These are phyloP conservation scores for Cyanophora paradoxa DNA, from an alignment of 78 protist species.

Conservation along the genomic window DNA sequence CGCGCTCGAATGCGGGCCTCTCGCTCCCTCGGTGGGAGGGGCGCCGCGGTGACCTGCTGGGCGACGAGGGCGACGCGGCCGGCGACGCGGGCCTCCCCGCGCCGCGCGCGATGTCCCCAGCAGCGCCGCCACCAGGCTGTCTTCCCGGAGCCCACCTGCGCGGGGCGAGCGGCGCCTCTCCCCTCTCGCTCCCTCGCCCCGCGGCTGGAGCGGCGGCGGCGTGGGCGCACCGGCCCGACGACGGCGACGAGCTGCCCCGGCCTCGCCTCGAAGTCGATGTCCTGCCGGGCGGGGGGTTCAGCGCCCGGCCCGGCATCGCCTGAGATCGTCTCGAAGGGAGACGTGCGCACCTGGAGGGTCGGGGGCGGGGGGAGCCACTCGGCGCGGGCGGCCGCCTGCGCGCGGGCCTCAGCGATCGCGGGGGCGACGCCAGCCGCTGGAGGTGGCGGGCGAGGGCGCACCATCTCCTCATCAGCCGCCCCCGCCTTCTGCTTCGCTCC, in stretches of 20 bases:
- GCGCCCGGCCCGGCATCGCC: neutral
- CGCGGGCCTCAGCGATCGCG: neutral
- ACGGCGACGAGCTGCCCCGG: constrained; percentile 26
- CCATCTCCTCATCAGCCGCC: no score
- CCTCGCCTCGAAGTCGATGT: neutral
- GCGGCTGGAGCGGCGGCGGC: neutral
- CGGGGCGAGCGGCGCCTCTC: no score
- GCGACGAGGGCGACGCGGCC: neutral
- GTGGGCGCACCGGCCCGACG: constrained; percentile 22
- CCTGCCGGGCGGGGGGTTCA: neutral
- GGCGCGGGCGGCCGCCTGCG: neutral
- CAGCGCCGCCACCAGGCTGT: constrained; percentile 48
- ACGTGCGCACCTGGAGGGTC: no score
- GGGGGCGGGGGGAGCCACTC: no score
- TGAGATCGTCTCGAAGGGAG: neutral
- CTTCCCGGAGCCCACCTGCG: constrained; percentile 71
- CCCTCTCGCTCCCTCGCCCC: neutral
- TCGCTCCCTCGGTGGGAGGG: neutral
- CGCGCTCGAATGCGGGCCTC: neutral
- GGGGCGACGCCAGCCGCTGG: neutral
- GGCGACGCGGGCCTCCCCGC: neutral
- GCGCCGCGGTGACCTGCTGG: neutral
- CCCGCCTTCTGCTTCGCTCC: no score
- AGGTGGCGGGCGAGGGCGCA: no score
- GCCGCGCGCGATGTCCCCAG: constrained; percentile 49